Conservation (phyloP, 768 basidiomycete species). For the Boletus edulis region DNA sequence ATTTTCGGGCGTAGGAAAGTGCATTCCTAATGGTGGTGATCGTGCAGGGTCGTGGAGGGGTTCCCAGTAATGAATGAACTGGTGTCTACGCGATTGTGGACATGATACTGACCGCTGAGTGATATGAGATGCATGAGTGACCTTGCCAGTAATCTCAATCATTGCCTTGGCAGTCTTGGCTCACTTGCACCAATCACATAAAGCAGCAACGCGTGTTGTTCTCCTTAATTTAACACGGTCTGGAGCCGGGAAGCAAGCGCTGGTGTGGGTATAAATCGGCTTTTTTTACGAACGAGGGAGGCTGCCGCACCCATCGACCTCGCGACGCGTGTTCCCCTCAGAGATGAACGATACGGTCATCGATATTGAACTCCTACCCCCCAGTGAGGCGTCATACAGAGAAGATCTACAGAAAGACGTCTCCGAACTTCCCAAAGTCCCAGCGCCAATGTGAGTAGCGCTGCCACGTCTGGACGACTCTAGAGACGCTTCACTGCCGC, state of each 20-base stretch:
- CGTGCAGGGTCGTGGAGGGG: no score
- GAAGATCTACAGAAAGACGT: conserved; percentile 9
- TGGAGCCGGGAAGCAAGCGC: conserved; percentile 4
- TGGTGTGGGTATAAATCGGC: background rate
- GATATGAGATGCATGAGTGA: no score
- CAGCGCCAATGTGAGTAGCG: conserved; percentile 26
- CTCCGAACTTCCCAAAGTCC: conserved; percentile 17
- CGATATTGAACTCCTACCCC: conserved; percentile 2
- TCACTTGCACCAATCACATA: no score
- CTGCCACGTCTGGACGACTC: background rate
- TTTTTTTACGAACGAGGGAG: background rate
- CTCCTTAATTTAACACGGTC: conserved; percentile 12
- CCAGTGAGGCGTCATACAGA: conserved; percentile 2
- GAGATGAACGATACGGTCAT: conserved; percentile 15
- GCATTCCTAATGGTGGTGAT: no score
- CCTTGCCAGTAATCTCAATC: no score
- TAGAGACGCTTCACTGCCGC: background rate
- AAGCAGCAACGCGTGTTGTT: background rate
- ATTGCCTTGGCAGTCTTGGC: no score
- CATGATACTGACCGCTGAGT: no score
- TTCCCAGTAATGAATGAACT: no score
- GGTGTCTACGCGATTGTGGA: no score
- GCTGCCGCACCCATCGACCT: no score
- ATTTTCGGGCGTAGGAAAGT: no score
- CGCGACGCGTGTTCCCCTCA: background rate